These are phyloP conservation scores for Hypoxylon fragiforme DNA, from an alignment of 495 filamentous ascomycete species.

Conservation along the genomic window DNA sequence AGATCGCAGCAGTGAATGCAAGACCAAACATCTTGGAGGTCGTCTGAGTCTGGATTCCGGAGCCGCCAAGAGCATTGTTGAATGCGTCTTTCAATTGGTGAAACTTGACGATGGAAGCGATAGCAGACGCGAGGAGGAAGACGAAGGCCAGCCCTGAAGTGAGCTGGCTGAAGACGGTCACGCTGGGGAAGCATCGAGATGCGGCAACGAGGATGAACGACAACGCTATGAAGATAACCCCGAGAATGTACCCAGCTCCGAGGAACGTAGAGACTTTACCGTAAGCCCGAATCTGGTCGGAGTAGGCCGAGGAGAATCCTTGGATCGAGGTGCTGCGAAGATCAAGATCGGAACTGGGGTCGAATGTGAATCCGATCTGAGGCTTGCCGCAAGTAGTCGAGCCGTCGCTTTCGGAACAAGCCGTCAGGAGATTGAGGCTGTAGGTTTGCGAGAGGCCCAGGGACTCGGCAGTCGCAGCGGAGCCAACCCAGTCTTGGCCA, in stretches of 20 bases:
- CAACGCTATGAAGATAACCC: conserved; percentile 26
- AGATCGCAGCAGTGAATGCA: conserved; percentile 29
- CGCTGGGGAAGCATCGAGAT: conserved; percentile 26
- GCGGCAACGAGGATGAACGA: conserved; percentile 29
- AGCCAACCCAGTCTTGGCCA: conserved; percentile 39
- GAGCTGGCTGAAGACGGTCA: conserved; percentile 18
- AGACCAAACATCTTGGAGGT: conserved; percentile 33
- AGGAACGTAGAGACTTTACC: conserved; percentile 34
- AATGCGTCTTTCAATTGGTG: conserved; percentile 31
- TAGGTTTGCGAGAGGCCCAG: conserved; percentile 40
- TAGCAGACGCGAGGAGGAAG: conserved; percentile 37
- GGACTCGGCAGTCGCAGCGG: conserved; percentile 28
- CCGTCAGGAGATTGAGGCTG: conserved; percentile 40
- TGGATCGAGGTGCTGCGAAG: conserved; percentile 34
- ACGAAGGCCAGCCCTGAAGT: conserved; percentile 31
- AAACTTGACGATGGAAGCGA: conserved; percentile 34
- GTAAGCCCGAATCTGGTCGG: conserved; percentile 31
- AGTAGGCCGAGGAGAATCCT: conserved; percentile 25
- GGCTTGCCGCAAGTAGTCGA: conserved; percentile 34
- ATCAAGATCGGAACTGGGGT: conserved; percentile 38
- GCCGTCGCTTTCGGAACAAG: conserved; percentile 35
- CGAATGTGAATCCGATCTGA: conserved; percentile 39
- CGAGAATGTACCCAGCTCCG: conserved; percentile 36
- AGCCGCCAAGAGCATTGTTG: conserved; percentile 32
- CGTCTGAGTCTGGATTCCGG: conserved; percentile 30